These are phyloP conservation scores for Pisolithus marmoratus DNA, from an alignment of 768 basidiomycete species.

Conservation along the genomic window DNA sequence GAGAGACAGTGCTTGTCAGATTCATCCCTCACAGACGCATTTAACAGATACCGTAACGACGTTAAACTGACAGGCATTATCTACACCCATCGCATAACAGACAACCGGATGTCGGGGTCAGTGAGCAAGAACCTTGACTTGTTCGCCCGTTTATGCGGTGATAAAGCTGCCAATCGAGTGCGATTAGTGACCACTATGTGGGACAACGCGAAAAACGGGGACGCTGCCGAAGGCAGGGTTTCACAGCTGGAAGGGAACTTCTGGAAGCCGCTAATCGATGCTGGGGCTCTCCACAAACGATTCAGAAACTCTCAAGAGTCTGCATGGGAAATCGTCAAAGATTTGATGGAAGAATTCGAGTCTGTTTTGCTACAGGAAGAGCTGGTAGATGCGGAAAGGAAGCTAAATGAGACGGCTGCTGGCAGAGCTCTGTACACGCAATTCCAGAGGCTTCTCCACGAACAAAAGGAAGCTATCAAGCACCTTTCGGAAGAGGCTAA, in stretches of 20 bases:
- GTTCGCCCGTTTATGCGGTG: background rate
- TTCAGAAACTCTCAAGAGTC: background rate
- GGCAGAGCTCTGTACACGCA: background rate
- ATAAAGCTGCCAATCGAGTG: no score
- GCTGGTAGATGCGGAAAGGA: background rate
- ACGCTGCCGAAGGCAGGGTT: no score
- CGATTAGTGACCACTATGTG: no score
- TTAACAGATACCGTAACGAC: background rate
- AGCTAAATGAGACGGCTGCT: background rate
- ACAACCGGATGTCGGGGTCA: no score
- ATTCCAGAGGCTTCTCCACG: background rate
- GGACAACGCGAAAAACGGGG: no score
- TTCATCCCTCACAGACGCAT: conserved; percentile 1
- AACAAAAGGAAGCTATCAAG: background rate
- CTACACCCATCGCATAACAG: background rate
- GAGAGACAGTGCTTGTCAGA: background rate
- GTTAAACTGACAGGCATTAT: background rate
- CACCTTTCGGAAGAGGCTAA: background rate
- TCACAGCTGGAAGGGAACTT: no score
- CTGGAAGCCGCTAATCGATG: background rate
- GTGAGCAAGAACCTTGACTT: background rate
- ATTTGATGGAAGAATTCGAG: background rate
- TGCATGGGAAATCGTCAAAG: background rate
- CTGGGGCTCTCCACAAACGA: background rate
- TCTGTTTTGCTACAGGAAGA: background rate